phyloP scores from a whole-genome alignment of 108 stramenopile species.

The Schizochytrium sp. region DNA sequence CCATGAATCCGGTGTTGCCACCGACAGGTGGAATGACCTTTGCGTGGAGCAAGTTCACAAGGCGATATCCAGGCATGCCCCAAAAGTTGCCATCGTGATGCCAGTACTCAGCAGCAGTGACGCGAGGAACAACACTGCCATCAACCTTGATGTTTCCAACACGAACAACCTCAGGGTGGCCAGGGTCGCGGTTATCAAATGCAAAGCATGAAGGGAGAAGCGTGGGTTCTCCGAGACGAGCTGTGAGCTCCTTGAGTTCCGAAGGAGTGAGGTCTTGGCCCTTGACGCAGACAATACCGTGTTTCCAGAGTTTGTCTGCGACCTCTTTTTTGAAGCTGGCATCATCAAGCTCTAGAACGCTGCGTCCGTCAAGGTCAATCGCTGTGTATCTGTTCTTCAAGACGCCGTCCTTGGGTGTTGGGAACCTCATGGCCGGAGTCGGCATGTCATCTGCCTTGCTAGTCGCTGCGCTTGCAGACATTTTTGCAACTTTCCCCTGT shows the following conservation, averaged over 20 bases:
- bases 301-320: constrained; percentile 37
- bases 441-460: neutral
- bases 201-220: constrained; percentile 45
- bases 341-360: constrained; percentile 20
- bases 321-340: neutral
- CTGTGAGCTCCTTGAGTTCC: constrained; percentile 45
- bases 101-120: constrained; percentile 61
- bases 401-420: constrained; percentile 44
- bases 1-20: constrained; percentile 60
- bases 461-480: neutral
- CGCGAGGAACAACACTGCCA: neutral
- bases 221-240: neutral
- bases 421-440: constrained; percentile 25
- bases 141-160: constrained; percentile 21
- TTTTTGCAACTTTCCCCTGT: neutral
- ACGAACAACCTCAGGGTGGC: constrained; percentile 52
- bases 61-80: constrained; percentile 56
- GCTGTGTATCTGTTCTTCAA: constrained; percentile 32
- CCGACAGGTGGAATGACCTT: constrained; percentile 60
- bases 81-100: constrained; percentile 57
- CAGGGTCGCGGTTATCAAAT: constrained; percentile 59
- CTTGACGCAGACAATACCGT: constrained; percentile 52
- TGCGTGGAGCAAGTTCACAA: constrained; percentile 57
- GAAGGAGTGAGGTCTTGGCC: constrained; percentile 35
- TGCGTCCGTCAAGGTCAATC: constrained; percentile 36